Percentiles rank a stretch among this genome's conserved stretches.
phyloP scores from a whole-genome alignment of 192 early-diverging fungal species.

The Linnemannia elongata region DNA sequence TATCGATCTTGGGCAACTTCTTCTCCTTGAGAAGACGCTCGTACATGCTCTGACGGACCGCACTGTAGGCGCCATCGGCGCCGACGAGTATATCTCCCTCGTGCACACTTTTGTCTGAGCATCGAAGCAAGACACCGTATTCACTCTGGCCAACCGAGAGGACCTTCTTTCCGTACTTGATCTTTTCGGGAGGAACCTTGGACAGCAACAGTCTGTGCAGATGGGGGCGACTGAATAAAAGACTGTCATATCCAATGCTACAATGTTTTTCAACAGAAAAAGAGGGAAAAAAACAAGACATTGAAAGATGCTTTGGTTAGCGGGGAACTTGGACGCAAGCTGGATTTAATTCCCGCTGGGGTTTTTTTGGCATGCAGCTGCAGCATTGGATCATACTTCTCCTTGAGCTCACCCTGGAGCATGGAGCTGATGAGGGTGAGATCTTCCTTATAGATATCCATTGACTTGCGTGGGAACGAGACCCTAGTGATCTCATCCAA shows the following conservation, averaged over 20 bases:
- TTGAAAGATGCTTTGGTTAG: not conserved
- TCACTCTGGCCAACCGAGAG: conserved; percentile 27
- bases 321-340: not conserved
- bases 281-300: no score
- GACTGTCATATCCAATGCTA: conserved; percentile 24
- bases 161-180: conserved; percentile 21
- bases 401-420: conserved; percentile 3
- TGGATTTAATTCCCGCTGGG: not conserved
- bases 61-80: conserved; percentile 44
- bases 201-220: conserved; percentile 27
- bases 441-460: conserved; percentile 26
- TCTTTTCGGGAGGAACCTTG: conserved; percentile 22
- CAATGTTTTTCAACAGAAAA: not conserved
- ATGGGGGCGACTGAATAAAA: conserved; percentile 22
- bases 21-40: conserved; percentile 23
- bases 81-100: conserved; percentile 47
- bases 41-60: conserved; percentile 40
- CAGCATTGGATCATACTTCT: conserved; percentile 4
- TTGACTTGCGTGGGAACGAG: conserved; percentile 8
- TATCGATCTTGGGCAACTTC: conserved; percentile 25
- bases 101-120: conserved; percentile 11
- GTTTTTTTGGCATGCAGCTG: not conserved
- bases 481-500: conserved; percentile 23
- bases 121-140: conserved; percentile 25
- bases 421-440: not conserved